These are phyloP conservation scores for Cercospora sp. DNA, from an alignment of 2,329 filamentous ascomycete genomes.

Conservation along the genomic window DNA sequence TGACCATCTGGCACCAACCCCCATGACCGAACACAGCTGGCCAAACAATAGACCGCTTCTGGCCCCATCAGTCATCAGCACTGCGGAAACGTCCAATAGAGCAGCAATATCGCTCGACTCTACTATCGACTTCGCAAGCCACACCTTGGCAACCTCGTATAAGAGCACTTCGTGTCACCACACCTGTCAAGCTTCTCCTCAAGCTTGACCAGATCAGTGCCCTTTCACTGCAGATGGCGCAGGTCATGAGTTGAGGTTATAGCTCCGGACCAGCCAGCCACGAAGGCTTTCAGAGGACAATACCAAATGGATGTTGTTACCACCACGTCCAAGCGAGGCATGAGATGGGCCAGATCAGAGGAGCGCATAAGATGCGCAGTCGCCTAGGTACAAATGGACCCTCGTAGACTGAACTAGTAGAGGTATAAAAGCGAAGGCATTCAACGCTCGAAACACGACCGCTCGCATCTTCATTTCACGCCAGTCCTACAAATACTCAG, in stretches of 20 bases:
- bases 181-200: slow-evolving; percentile 10
- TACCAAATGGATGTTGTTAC: background rate
- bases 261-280: background rate
- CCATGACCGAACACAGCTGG: background rate
- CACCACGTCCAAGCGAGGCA: background rate
- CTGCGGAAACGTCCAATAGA: background rate
- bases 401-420: too few species aligned
- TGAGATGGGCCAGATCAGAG: too few species aligned
- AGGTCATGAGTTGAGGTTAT: background rate
- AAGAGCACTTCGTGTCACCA: slow-evolving; percentile 1
- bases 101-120: background rate
- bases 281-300: background rate
- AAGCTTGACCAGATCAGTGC: slow-evolving; percentile 1
- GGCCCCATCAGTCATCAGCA: background rate
- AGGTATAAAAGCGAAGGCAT: too few species aligned
- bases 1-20: background rate
- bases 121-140: background rate
- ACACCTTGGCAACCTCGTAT: slow-evolving; percentile 8
- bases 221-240: background rate
- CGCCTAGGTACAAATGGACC: too few species aligned
- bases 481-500: background rate
- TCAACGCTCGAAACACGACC: too few species aligned
- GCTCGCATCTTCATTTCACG: too few species aligned
- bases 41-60: background rate
- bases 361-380: too few species aligned